Base-by-base conservation (phyloP, 1,139 yeast genomes). In the Magnusiomyces suaveolens region DNA sequence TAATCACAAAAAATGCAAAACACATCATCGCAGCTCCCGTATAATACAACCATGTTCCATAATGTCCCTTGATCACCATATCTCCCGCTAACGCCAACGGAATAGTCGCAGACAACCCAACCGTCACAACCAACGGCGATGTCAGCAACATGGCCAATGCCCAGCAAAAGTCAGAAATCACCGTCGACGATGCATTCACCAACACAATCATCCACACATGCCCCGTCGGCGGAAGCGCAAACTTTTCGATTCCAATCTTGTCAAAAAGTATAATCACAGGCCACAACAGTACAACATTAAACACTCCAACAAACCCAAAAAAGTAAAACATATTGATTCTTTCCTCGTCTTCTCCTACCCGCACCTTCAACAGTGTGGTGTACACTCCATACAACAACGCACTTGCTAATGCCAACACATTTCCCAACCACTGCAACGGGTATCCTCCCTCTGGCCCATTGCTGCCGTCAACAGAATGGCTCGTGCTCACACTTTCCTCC, bases 31-130 rank as follows among this genome's bases (percentile, higher is more conserved):
- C 65, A 0, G 98, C 97, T 0, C 97, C 97, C 46, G 84, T 64
- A 26, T 85, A 72, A 66, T 92, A 92, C 57, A 81, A 66, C 57
- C 76, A 61, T 44, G 86, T 78, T 60, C 87, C 77, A 43, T 72
- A 67, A 60, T 85, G 82, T 39, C 80, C 80, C 64, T 86, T 84
- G 60, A 89, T 72, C 2, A 87, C 57, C 72, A 89, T 78, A 65
- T 92, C 98, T 29, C 97, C 96, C 23, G 88, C 69, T 87, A 92
- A 86, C 0, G 97, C 96, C 57, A 92, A 76, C 0, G 98, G 98
- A 32, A 92, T 92, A 0, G 97, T 89, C 61, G 92, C 81, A 29
- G 96, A 84, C 48, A 92, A 75, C 0, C 98, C 98, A 8, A 92
- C 95, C 0, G 98, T 92, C 1, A 90, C 97, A 0, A 96, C 90